Evolutionary conservation across 2,329 filamentous ascomycete species (phyloP), one percentile per base, ranked within the genome.

Genomic region (Ambrosiella xylebori): DNA sequence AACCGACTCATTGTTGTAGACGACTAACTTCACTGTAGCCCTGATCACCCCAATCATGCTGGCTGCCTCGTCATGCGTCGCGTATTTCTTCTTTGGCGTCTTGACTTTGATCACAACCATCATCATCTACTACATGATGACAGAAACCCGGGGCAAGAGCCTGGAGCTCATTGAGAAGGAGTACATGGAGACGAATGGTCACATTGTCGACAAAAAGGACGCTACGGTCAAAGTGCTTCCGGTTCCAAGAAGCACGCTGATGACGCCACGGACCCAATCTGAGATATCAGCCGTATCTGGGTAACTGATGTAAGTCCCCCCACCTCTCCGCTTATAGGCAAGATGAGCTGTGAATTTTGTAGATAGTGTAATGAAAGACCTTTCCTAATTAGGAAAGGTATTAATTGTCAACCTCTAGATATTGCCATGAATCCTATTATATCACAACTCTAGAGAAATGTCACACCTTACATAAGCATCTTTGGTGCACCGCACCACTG

Each of bases 1-100:
- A 27, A 60, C 8, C 11, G 9, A 3, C 17, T 61, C 9, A 61
- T 0, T 0, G 1, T 0, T 39, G 3, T 11, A 71, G 71, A 57
- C 71, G 19, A 67, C 70, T 13, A 76, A 76, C 44, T 76, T 71
- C 39, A 57, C 74, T 1, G 71, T 76, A 0, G 73, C 74, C 0
- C 67, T 76, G 2, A 68, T 71, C 0, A 75, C 73, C 0, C 72
- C 73, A 0, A 66, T 71, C 0, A 62, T 74, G 1, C 63, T 74
- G 2, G 64, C 70, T 2, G 66, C 65, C 41, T 68, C 71, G 0
- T 66, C 66, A 0, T 74, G 67, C 55, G 73, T 69, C 0, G 70
- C 72, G 0, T 76, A 76, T 59, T 74, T 73, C 59, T 65, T 76
- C 45, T 76, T 75, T 57, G 73, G 69, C 0, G 66, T 64, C 2